phyloP scores from a whole-genome alignment of 164 flowering plant genomes.

The Aristolochia contorta region DNA sequence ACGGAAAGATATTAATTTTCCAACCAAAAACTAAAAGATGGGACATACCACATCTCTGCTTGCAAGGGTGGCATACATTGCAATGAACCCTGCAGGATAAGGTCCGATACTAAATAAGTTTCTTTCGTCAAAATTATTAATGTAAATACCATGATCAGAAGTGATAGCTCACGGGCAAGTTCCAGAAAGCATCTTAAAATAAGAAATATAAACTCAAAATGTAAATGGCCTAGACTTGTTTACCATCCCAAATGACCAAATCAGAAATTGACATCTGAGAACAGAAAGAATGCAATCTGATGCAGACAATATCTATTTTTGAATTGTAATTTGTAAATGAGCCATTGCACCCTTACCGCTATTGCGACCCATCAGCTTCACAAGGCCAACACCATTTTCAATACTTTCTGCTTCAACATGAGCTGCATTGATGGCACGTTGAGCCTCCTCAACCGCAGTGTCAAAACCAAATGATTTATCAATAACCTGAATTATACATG shows the following conservation, averaged over 20 bases:
- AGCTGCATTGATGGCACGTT: conserved; percentile 91
- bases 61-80: conserved; percentile 69
- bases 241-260: no score
- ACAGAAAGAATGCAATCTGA: neutral
- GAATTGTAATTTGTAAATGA: no score
- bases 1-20: no score
- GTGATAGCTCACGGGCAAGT: no score
- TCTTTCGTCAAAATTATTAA: no score
- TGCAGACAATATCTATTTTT: neutral
- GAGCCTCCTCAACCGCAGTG: conserved; percentile 93
- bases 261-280: no score
- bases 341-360: conserved; percentile 40
- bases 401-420: conserved; percentile 80
- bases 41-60: conserved; percentile 48
- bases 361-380: conserved; percentile 82
- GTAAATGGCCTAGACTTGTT: no score
- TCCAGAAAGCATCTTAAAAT: no score
- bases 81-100: conserved; percentile 47
- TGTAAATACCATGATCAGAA: no score
- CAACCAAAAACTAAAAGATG: neutral
- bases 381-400: conserved; percentile 83
- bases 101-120: no score
- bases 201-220: no score
- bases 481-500: conserved; percentile 49
- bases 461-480: conserved; percentile 94